Evolutionary conservation across 164 flowering plant genomes (phyloP), one percentile per base, ranked within the genome.

Genomic region (Cinnamomum chago): DNA sequence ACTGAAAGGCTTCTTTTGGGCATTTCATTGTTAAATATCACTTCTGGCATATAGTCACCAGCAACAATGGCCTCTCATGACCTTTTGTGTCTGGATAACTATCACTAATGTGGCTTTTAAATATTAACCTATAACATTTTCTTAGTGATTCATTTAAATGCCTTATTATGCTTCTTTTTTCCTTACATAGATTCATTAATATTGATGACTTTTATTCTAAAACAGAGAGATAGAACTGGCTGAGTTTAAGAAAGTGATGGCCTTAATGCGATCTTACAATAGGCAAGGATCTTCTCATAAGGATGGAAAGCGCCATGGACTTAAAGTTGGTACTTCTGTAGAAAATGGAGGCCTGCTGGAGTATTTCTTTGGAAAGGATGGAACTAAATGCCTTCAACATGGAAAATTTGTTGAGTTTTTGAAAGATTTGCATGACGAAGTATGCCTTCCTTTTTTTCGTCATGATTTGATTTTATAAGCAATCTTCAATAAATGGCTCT

Each of bases 201-300:
- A 18, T 3, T 27, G 40, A 67, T 28, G 14, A 5, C n/a, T 2
- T 27, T 25, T 35, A 27, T 67, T 13, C 7, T 50, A 67, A 33
- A 51, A 51, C 82, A 96, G 99, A 76, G 85, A 88, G 70, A 91
- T 96, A 52, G 92, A 90, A 70, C 88, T 71, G 79, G 89, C 88
- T 52, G 99, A 96, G 72, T 96, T 96, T 73, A 90, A 91, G 89
- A 89, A 88, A 82, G 98, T 96, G 69, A 96, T 96, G 97, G 81
- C 85, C 22, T 77, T 94, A 80, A 96, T 96, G 99, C 87, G 97
- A 23, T 73, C 86, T 65, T 85, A 84, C 47, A 86, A 89, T 77
- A 83, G 98, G 74, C 97, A 96, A 82, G 99, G 97, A 22, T 82
- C 86, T 80, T 77, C 78, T 60, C 97, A 95, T 50, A 86, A 87